Evolutionary conservation across 176 grass and related monocot species (phyloP).

Genomic region (Melocanna baccifera): DNA sequence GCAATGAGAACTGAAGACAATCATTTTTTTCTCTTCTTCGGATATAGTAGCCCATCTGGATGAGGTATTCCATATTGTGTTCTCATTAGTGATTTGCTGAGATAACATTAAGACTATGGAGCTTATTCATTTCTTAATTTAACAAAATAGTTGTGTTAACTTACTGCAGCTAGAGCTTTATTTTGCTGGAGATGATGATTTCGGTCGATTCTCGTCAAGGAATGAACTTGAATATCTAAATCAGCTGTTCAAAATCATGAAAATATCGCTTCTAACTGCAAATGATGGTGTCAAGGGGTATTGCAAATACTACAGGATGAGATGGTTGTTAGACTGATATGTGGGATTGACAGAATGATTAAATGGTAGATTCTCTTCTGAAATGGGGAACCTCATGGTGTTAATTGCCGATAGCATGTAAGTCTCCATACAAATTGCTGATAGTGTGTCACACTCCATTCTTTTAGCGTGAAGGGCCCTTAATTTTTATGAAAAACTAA

Average conservation of each 20-base stretch:
- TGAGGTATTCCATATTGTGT: conserved; percentile 51
- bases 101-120: neutral
- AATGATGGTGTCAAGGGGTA: conserved; percentile 38
- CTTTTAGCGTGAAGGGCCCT: too few species aligned
- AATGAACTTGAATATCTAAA: conserved; percentile 92
- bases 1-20: too few species aligned
- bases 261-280: conserved; percentile 31
- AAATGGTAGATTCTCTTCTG: conserved; percentile 59
- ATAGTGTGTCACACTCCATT: conserved; percentile 30
- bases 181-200: conserved; percentile 64
- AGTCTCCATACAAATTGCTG: conserved; percentile 39
- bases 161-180: conserved; percentile 80
- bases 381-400: conserved; percentile 79
- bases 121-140: conserved; percentile 2
- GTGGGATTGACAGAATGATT: conserved; percentile 20
- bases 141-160: neutral
- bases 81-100: neutral
- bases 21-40: too few species aligned
- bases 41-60: conserved; percentile 43
- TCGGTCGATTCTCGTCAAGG: conserved; percentile 70
- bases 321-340: conserved; percentile 49
- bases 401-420: conserved; percentile 75
- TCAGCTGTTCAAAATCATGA: conserved; percentile 45
- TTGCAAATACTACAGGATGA: conserved; percentile 42
- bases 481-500: too few species aligned